phyloP scores from a whole-genome alignment of 805 yeast species.

The Suhomyces prunicola region DNA sequence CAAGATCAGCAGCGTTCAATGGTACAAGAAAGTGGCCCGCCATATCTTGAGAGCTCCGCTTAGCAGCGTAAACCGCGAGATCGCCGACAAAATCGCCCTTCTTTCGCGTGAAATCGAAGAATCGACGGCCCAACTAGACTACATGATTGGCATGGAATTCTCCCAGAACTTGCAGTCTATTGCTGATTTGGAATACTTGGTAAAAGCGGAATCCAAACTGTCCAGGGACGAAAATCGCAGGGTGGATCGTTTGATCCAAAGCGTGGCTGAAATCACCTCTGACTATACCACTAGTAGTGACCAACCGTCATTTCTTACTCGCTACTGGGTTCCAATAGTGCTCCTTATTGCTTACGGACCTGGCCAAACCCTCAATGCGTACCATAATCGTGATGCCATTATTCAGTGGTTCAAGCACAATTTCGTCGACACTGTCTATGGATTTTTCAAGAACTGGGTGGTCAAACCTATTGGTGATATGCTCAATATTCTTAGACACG shows the following conservation, averaged over 20 bases:
- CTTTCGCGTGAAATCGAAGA: conserved; percentile 21
- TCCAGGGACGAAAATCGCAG: conserved; percentile 2
- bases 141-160: conserved; percentile 17
- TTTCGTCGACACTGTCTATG: conserved; percentile 58
- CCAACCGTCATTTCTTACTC: conserved; percentile 39
- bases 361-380: conserved; percentile 35
- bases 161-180: conserved; percentile 4
- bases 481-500: conserved; percentile 79
- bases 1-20: conserved; percentile 1
- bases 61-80: conserved; percentile 23
- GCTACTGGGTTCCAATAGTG: conserved; percentile 65
- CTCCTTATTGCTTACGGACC: conserved; percentile 53
- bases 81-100: conserved; percentile 17
- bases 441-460: conserved; percentile 82
- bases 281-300: neutral
- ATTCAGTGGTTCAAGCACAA: conserved; percentile 55
- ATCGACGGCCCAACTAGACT: conserved; percentile 22
- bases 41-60: conserved; percentile 17
- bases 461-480: conserved; percentile 70
- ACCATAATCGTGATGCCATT: conserved; percentile 54
- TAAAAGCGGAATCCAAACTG: neutral
- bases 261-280: neutral
- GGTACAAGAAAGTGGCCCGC: conserved; percentile 3
- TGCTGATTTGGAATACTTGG: conserved; percentile 9
- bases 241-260: conserved; percentile 2